These are phyloP conservation scores for Trichocladium antarcticum DNA, from an alignment of 495 filamentous ascomycete genomes.

Conservation along the genomic window DNA sequence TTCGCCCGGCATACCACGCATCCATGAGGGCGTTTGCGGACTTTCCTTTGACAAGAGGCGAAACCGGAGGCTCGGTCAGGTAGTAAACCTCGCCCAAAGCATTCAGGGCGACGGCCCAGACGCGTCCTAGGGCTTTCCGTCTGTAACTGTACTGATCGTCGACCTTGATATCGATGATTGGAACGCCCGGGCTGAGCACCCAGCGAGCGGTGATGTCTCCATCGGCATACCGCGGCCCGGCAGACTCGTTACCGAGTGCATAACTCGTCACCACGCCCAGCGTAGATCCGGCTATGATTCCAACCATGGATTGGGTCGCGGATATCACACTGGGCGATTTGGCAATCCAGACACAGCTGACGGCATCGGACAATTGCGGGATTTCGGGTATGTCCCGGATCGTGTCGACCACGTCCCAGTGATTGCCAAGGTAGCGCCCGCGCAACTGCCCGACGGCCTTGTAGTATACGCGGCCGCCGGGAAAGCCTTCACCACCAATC, in stretches of 20 bases:
- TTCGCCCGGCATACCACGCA: slow-evolving; percentile 72
- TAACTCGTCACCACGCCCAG: slow-evolving; percentile 77
- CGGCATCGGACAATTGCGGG: slow-evolving; percentile 46
- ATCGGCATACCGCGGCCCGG: slow-evolving; percentile 53
- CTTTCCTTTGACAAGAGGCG: slow-evolving; percentile 29
- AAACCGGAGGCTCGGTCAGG: slow-evolving; percentile 53
- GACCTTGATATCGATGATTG: slow-evolving; percentile 74
- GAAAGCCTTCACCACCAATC: slow-evolving; percentile 73
- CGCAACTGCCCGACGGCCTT: slow-evolving; percentile 62
- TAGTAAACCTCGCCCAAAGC: slow-evolving; percentile 88
- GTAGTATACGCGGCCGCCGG: slow-evolving; percentile 67
- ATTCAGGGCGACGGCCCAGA: slow-evolving; percentile 83
- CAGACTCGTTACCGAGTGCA: slow-evolving; percentile 58
- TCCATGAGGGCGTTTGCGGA: slow-evolving; percentile 44
- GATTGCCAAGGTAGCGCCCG: slow-evolving; percentile 58
- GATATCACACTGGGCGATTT: slow-evolving; percentile 62
- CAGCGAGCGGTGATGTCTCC: slow-evolving; percentile 76
- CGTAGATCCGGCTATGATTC: slow-evolving; percentile 75
- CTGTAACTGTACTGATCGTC: slow-evolving; percentile 67
- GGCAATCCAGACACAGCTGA: slow-evolving; percentile 83
- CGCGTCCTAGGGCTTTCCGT: slow-evolving; percentile 54
- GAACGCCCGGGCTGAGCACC: slow-evolving; percentile 84
- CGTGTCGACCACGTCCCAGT: slow-evolving; percentile 33
- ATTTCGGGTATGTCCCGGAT: slow-evolving; percentile 63
- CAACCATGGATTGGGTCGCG: slow-evolving; percentile 64